Conservation (phyloP, 768 basidiomycete species). For the Tricholoma bakamatsutake region DNA sequence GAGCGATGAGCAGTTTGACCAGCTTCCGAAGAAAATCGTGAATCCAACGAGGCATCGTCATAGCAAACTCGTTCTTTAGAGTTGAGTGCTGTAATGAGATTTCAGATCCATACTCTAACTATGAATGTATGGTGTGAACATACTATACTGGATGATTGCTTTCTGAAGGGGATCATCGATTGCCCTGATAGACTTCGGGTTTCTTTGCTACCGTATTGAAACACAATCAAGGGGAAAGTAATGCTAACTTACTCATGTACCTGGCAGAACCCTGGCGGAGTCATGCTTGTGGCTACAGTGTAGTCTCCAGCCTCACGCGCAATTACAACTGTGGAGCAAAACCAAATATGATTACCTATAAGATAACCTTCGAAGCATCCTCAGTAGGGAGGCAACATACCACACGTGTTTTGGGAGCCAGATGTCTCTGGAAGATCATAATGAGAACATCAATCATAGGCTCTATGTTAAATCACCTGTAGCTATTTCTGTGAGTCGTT, state of each 20-base stretch:
- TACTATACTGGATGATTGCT: conserved; percentile 63
- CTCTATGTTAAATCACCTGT: conserved; percentile 36
- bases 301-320: conserved; percentile 68
- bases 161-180: conserved; percentile 59
- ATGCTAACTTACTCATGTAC: conserved; percentile 54
- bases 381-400: conserved; percentile 20
- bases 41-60: conserved; percentile 57
- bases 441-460: not conserved
- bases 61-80: conserved; percentile 56
- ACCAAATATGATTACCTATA: not conserved
- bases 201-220: conserved; percentile 27
- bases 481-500: conserved; percentile 66
- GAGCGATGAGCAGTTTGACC: conserved; percentile 54
- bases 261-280: conserved; percentile 51
- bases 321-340: conserved; percentile 43
- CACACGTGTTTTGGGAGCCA: conserved; percentile 59
- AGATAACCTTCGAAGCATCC: not conserved
- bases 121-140: conserved; percentile 13
- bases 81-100: conserved; percentile 45
- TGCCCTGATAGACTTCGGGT: conserved; percentile 52
- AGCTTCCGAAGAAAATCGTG: conserved; percentile 65
- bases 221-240: not conserved
- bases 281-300: conserved; percentile 62
- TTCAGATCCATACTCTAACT: not conserved
- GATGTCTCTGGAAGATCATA: conserved; percentile 42